A percentile compares a stretch with the other conserved stretches of the same genome.
These are phyloP conservation scores for Penicillium sp. DNA, from an alignment of 2,329 filamentous ascomycete genomes.

Conservation along the genomic window DNA sequence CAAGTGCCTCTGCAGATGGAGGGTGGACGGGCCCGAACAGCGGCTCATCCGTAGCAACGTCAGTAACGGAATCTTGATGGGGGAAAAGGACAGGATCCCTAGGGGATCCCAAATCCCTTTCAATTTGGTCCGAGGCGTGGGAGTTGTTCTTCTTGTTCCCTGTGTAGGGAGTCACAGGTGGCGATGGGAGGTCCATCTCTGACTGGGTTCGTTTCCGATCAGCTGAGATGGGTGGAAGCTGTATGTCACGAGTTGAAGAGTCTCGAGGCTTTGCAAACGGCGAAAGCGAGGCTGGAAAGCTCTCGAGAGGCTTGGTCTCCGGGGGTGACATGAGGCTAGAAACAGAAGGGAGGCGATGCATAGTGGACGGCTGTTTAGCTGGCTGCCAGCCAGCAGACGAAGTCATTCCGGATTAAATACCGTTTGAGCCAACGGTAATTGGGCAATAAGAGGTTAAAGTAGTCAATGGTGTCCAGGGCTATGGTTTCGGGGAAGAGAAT, in stretches of 20 bases:
- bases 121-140: slow-evolving; percentile 32
- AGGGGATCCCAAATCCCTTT: slow-evolving; percentile 28
- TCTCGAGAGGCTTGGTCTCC: slow-evolving; percentile 51
- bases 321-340: slow-evolving; percentile 47
- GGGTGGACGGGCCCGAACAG: slow-evolving; percentile 38
- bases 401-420: slow-evolving; percentile 23
- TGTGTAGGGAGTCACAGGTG: slow-evolving; percentile 45
- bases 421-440: not conserved
- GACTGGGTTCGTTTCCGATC: slow-evolving; percentile 42
- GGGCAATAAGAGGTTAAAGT: not conserved
- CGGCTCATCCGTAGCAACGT: slow-evolving; percentile 37
- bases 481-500: not conserved
- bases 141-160: slow-evolving; percentile 39
- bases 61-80: slow-evolving; percentile 32
- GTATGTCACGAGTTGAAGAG: slow-evolving; percentile 30
- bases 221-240: slow-evolving; percentile 40
- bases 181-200: slow-evolving; percentile 45
- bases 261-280: slow-evolving; percentile 28
- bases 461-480: not conserved
- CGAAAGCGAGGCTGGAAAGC: slow-evolving; percentile 33
- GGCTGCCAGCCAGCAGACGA: slow-evolving; percentile 22
- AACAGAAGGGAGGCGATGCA: slow-evolving; percentile 43
- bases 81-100: slow-evolving; percentile 45
- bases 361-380: slow-evolving; percentile 25
- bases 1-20: slow-evolving; percentile 35